Percentiles rank a stretch among this genome's conserved stretches.
Conservation (phyloP, 2,329 filamentous ascomycete species). For the Stemphylium vesicarium region DNA sequence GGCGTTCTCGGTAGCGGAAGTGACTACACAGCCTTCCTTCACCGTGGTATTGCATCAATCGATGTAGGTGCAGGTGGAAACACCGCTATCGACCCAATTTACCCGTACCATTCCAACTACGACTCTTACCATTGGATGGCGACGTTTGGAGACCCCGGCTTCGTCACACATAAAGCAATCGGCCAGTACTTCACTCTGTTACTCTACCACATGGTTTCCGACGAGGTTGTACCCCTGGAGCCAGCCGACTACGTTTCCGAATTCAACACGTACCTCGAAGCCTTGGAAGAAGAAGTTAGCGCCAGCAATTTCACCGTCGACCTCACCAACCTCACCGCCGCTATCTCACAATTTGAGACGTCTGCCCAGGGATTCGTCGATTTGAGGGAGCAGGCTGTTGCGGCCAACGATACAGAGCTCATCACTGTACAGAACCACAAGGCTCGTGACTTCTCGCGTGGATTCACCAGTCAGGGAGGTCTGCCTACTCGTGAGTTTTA, state of each 20-base stretch:
- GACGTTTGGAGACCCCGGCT: constrained; percentile 59
- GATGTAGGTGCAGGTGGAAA: constrained; percentile 52
- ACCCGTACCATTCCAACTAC: constrained; percentile 58
- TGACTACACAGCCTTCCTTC: constrained; percentile 57
- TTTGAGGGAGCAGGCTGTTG: constrained; percentile 39
- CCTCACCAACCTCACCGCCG: constrained; percentile 37
- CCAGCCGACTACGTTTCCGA: constrained; percentile 49
- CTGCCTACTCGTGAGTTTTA: constrained; percentile 54
- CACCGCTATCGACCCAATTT: constrained; percentile 49
- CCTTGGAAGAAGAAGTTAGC: constrained; percentile 41
- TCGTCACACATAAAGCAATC: constrained; percentile 57
- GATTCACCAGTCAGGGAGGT: constrained; percentile 55
- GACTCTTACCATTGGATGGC: constrained; percentile 60
- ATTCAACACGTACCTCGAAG: constrained; percentile 45
- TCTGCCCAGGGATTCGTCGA: constrained; percentile 36
- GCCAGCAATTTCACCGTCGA: constrained; percentile 41
- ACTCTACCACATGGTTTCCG: constrained; percentile 50
- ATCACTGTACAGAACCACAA: constrained; percentile 53
- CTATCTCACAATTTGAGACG: constrained; percentile 47
- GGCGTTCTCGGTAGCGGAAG: constrained; percentile 55
- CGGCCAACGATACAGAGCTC: constrained; percentile 35
- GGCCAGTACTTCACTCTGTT: constrained; percentile 55
- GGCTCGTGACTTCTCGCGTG: constrained; percentile 54
- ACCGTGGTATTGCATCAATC: constrained; percentile 52
- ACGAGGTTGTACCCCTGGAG: constrained; percentile 50